Evolutionary conservation across 78 protist genomes (phyloP).

Genomic region (Chrysochromulina parva): DNA sequence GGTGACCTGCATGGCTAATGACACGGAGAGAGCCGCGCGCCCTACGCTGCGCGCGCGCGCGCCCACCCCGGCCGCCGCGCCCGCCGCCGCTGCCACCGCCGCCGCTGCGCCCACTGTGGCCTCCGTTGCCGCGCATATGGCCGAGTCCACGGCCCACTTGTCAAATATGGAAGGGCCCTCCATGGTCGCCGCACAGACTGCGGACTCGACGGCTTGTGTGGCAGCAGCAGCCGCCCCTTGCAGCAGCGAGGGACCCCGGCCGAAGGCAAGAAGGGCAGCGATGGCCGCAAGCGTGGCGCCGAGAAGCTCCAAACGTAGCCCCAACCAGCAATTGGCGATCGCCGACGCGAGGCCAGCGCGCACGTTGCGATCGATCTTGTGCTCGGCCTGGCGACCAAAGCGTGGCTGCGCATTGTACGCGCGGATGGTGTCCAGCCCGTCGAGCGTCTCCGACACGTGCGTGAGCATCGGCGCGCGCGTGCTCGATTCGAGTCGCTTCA

Average conservation of each 20-base stretch:
- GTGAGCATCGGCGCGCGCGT: background rate
- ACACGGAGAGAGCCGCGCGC: background rate
- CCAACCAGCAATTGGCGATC: conserved; percentile 28
- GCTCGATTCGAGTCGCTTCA: conserved; percentile 65
- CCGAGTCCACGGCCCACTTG: too few relatives aligned
- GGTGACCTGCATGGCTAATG: background rate
- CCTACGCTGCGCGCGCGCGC: background rate
- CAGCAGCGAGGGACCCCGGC: background rate
- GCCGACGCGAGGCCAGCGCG: background rate
- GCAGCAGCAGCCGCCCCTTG: too few relatives aligned
- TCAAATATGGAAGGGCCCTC: too few relatives aligned
- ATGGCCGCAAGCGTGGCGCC: background rate
- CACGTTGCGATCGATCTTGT: background rate
- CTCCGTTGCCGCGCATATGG: too few relatives aligned
- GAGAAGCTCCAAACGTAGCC: conserved; percentile 31
- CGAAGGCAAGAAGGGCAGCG: background rate
- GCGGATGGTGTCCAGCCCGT: background rate
- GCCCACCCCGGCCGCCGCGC: too few relatives aligned
- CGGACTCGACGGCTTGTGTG: too few relatives aligned
- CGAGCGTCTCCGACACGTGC: background rate
- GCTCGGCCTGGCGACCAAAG: background rate
- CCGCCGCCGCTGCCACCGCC: too few relatives aligned
- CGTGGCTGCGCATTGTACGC: background rate
- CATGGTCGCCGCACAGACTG: too few relatives aligned
- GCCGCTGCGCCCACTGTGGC: background rate